A percentile compares a stretch with the other conserved stretches of the same genome.
Conservation (phyloP, 371 early-diverging fungal species). For the Syncephalastrum monosporum region DNA sequence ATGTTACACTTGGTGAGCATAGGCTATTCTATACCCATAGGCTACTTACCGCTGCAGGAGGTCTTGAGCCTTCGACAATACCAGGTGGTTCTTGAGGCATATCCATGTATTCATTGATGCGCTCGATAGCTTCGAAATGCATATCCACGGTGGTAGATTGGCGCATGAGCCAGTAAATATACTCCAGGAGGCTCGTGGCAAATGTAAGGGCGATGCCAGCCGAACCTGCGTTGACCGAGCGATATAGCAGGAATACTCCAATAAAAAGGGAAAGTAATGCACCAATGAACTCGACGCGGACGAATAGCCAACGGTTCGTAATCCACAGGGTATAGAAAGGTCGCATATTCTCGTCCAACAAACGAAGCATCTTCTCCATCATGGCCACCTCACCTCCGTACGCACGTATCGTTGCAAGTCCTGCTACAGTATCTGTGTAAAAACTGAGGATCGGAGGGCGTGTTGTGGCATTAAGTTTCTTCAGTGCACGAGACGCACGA, state of each 20-base stretch:
- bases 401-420: slow-evolving; percentile 55
- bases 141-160: slow-evolving; percentile 80
- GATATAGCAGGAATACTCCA: slow-evolving; percentile 54
- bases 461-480: slow-evolving; percentile 49
- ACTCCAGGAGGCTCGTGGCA: slow-evolving; percentile 58
- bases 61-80: slow-evolving; percentile 49
- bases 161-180: slow-evolving; percentile 77
- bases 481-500: slow-evolving; percentile 53
- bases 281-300: slow-evolving; percentile 74
- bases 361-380: slow-evolving; percentile 44
- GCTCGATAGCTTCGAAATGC: slow-evolving; percentile 84
- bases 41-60: slow-evolving; percentile 54
- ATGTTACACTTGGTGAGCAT: slow-evolving; percentile 1
- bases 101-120: slow-evolving; percentile 71
- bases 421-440: slow-evolving; percentile 55
- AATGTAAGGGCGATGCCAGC: slow-evolving; percentile 83
- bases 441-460: slow-evolving; percentile 52
- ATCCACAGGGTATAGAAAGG: slow-evolving; percentile 81
- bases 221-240: slow-evolving; percentile 65
- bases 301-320: slow-evolving; percentile 68
- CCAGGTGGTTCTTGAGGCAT: slow-evolving; percentile 75
- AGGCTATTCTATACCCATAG: too few species aligned
- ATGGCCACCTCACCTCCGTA: slow-evolving; percentile 45
- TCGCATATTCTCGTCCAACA: slow-evolving; percentile 70
- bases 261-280: slow-evolving; percentile 70